phyloP scores from a whole-genome alignment of 495 filamentous ascomycete genomes.

The Astrocystis sublimbata region DNA sequence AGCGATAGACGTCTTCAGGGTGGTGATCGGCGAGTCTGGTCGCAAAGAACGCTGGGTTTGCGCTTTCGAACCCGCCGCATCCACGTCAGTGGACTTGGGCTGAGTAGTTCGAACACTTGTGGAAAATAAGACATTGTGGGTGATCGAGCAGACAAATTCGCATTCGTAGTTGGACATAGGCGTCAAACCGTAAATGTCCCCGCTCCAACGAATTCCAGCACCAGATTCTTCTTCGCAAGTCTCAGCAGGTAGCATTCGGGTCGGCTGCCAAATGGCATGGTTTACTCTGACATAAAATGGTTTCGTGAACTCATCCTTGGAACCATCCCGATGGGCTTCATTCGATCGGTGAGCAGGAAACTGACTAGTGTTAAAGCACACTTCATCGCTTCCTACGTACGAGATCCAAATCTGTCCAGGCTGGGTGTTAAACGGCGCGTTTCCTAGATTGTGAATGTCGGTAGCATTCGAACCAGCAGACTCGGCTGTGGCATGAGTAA shows the following conservation, averaged over 20 bases:
- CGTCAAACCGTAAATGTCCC: slow-evolving; percentile 86
- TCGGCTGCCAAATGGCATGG: slow-evolving; percentile 84
- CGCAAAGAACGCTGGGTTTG: slow-evolving; percentile 59
- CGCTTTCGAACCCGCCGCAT: slow-evolving; percentile 46
- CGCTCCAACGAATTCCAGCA: slow-evolving; percentile 62
- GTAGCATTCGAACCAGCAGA: slow-evolving; percentile 71
- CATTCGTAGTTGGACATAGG: slow-evolving; percentile 82
- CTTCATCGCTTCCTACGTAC: slow-evolving; percentile 75
- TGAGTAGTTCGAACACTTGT: slow-evolving; percentile 78
- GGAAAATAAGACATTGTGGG: slow-evolving; percentile 70
- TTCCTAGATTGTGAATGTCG: slow-evolving; percentile 77
- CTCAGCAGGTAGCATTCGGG: slow-evolving; percentile 62
- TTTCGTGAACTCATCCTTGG: slow-evolving; percentile 61
- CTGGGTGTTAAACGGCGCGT: slow-evolving; percentile 68
- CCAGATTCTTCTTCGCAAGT: slow-evolving; percentile 52
- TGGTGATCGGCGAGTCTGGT: slow-evolving; percentile 85
- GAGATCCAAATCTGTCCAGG: slow-evolving; percentile 85
- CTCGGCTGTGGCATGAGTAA: slow-evolving; percentile 75
- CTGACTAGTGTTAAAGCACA: slow-evolving; percentile 77
- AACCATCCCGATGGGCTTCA: slow-evolving; percentile 44
- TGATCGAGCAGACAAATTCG: slow-evolving; percentile 77
- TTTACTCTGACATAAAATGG: slow-evolving; percentile 91
- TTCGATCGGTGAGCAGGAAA: slow-evolving; percentile 45
- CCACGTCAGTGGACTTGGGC: slow-evolving; percentile 64
- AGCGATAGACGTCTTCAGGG: slow-evolving; percentile 81